Evolutionary conservation across 2,329 filamentous ascomycete species (phyloP), one percentile per base, ranked within the genome.

Genomic region (Knoxdaviesia capensis): DNA sequence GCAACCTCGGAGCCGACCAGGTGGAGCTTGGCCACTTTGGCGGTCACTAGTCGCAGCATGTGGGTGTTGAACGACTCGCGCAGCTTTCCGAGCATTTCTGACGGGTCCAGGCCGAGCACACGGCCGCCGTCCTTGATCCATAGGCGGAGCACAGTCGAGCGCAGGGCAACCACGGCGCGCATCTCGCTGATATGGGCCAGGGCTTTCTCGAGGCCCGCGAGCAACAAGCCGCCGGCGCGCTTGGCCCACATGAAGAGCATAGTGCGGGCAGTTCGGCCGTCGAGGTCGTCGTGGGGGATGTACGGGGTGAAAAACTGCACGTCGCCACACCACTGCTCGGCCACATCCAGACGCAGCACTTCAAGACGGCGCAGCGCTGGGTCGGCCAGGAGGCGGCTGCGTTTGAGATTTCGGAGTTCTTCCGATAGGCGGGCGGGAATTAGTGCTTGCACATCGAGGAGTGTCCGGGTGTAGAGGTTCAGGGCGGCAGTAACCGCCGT

Each of bases 241-340:
- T 65, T 65, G 0, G 75, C 74, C 80, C 81, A 87, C 31, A 54
- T 55, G 28, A 66, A 66, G 9, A 84, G 65, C 56, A 73, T 73
- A 2, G 73, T 68, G 36, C 68, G 66, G 1, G 73, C 71, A 46
- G 75, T 68, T 29, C 63, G 59, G 20, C 69, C 72, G 29, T 76
- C 70, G 5, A 83, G 57, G 48, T 90, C 81, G 48, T 87, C 83
- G 50, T 92, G 77, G 31, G 82, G 76, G 34, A 92, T 81, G 61
- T 85, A 94, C 0, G 87, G 87, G 1, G 77, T 88, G 54, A 92
- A 94, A 48, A 80, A 80, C 39, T 73, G 74, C 36, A 94, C 81
- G 46, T 92, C 84, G 11, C 80, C 71, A 47, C 90, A 81, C 81
- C 86, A 93, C 20, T 69, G 69, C 48, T 78, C 74, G 51, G 84